Percentiles rank a stretch among this genome's conserved stretches.
phyloP scores from a whole-genome alignment of 2,329 filamentous ascomycete species.

The Taxawa tesnikishii region DNA sequence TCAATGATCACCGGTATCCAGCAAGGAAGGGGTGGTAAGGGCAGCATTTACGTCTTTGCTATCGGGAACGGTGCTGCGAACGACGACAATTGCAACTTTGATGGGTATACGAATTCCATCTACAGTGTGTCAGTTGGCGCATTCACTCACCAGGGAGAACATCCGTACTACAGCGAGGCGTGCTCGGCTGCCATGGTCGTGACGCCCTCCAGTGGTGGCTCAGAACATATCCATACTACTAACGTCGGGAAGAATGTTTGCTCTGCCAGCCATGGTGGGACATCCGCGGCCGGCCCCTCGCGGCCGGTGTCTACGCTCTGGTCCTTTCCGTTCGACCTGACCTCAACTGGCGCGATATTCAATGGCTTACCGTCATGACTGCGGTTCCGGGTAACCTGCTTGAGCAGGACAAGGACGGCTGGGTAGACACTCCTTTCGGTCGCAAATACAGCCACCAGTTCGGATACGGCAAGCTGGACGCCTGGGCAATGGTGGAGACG shows the following conservation, averaged over 20 bases:
- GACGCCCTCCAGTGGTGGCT: conserved; percentile 85
- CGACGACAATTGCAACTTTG: conserved; percentile 98
- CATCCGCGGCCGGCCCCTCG: conserved; percentile 91
- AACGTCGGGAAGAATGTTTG: conserved; percentile 77
- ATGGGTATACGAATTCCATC: conserved; percentile 98
- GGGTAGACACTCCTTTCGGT: conserved; percentile 70
- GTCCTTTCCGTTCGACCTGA: conserved; percentile 77
- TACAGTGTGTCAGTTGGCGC: conserved; percentile 97
- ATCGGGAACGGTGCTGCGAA: conserved; percentile 80
- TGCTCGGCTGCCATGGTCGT: conserved; percentile 94
- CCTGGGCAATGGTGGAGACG: conserved; percentile 68
- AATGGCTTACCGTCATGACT: conserved; percentile 78
- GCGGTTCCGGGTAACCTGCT: conserved; percentile 77
- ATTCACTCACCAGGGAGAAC: conserved; percentile 73
- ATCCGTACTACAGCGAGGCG: conserved; percentile 92
- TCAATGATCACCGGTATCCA: conserved; percentile 91
- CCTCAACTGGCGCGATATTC: conserved; percentile 84
- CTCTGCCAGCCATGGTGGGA: conserved; percentile 76
- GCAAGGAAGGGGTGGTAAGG: conserved; percentile 68
- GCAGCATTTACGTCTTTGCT: conserved; percentile 93
- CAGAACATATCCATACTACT: conserved; percentile 88
- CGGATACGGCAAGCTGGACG: conserved; percentile 92
- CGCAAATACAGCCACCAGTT: conserved; percentile 88
- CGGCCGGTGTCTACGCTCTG: conserved; percentile 82
- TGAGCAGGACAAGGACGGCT: conserved; percentile 60